phyloP scores from a whole-genome alignment of 1,139 yeast genomes.

The Scheffersomyces illinoinensis region DNA sequence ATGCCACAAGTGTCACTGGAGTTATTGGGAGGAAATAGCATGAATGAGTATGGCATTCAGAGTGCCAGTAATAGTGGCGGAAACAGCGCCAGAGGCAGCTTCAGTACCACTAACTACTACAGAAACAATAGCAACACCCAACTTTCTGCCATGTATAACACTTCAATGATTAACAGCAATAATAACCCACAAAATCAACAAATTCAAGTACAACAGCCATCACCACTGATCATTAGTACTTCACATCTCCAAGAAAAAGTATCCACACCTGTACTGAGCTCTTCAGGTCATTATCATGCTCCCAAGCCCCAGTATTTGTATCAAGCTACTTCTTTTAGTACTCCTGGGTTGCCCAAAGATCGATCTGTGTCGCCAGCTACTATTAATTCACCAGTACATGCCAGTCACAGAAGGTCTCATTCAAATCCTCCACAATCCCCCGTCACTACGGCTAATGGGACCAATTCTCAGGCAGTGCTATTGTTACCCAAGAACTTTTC shows the following conservation, averaged over 20 bases:
- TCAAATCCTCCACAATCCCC: slow-evolving; percentile 39
- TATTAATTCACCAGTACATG: slow-evolving; percentile 9
- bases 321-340: slow-evolving; percentile 8
- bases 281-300: slow-evolving; percentile 15
- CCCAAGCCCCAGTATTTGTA: slow-evolving; percentile 28
- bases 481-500: slow-evolving; percentile 49
- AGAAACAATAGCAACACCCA: slow-evolving; percentile 4
- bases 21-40: not conserved
- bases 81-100: slow-evolving; percentile 7
- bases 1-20: not conserved
- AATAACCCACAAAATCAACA: slow-evolving; percentile 9
- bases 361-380: slow-evolving; percentile 29
- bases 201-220: slow-evolving; percentile 5
- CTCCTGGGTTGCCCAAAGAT: slow-evolving; percentile 20
- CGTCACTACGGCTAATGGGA: slow-evolving; percentile 3
- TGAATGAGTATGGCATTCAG: not conserved
- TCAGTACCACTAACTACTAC: slow-evolving; percentile 2
- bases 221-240: not conserved
- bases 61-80: not conserved
- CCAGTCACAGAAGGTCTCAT: slow-evolving; percentile 31
- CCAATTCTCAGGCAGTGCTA: slow-evolving; percentile 38
- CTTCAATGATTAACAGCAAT: not conserved
- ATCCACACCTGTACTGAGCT: not conserved
- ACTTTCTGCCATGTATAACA: slow-evolving; percentile 1
- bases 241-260: not conserved